Evolutionary conservation across 441 rosid genomes (phyloP).

Genomic region (Bocquillonia castaneifolia): DNA sequence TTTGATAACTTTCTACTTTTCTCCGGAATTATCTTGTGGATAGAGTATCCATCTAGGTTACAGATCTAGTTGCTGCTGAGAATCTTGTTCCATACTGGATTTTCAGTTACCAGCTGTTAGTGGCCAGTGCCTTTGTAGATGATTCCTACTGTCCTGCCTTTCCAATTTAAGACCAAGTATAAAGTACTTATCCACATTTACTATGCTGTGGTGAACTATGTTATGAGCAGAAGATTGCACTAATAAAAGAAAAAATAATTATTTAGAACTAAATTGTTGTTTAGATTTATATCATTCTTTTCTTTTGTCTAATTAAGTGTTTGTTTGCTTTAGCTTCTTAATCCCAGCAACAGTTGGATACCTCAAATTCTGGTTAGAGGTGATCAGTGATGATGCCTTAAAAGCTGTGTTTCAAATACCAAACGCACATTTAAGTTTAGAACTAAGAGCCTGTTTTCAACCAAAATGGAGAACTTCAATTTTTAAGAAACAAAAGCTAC

Average conservation of each 20-base stretch:
- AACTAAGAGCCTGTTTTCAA: too few species aligned
- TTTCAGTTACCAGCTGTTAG: background rate
- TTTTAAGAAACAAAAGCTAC: too few species aligned
- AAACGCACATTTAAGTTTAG: too few species aligned
- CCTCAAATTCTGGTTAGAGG: too few species aligned
- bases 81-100: too few species aligned
- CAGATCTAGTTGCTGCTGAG: background rate
- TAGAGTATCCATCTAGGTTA: background rate
- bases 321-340: too few species aligned
- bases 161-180: background rate
- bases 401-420: too few species aligned
- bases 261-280: too few species aligned
- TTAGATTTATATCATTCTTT: background rate
- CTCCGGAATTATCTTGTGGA: background rate
- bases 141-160: background rate
- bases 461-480: too few species aligned
- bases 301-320: background rate
- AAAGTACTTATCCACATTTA: background rate
- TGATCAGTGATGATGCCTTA: too few species aligned
- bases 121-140: background rate
- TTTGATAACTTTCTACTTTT: background rate
- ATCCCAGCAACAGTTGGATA: too few species aligned
- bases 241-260: background rate
- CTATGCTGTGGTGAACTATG: background rate
- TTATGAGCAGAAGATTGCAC: background rate